A percentile compares a stretch with the other conserved stretches of the same genome.
Conservation (phyloP, 2,329 filamentous ascomycete genomes). For the Scedosporium aurantiacum region DNA sequence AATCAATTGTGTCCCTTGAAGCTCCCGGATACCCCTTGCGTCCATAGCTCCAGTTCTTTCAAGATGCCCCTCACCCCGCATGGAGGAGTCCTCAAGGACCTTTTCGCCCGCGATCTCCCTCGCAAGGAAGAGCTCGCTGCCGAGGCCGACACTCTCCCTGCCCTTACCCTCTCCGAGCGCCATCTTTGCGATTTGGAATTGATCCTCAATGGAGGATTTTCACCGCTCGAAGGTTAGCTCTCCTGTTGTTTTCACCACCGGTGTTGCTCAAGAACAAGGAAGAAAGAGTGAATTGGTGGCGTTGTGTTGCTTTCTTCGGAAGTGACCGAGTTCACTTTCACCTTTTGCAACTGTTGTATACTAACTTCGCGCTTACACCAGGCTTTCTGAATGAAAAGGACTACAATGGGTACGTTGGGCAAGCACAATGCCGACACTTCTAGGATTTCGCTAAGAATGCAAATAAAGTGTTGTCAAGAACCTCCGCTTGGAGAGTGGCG, state of each 20-base stretch:
- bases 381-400: conserved; percentile 97
- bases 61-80: conserved; percentile 63
- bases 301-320: background rate
- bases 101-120: conserved; percentile 83
- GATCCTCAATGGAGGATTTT: conserved; percentile 96
- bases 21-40: background rate
- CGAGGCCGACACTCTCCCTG: conserved; percentile 79
- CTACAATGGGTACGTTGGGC: conserved; percentile 66
- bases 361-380: conserved; percentile 23
- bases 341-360: background rate
- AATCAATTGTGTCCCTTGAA: background rate
- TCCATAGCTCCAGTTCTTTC: conserved; percentile 1
- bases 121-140: conserved; percentile 66
- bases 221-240: conserved; percentile 73
- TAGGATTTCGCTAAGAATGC: conserved; percentile 11
- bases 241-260: background rate
- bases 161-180: conserved; percentile 77
- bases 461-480: conserved; percentile 68
- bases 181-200: conserved; percentile 97
- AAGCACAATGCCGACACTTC: background rate
- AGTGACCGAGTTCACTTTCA: conserved; percentile 4
- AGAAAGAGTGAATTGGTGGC: background rate
- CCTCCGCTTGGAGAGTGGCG: conserved; percentile 75
- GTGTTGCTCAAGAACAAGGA: no score
- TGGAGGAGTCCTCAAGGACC: conserved; percentile 94